Base-by-base conservation (phyloP, 768 basidiomycete species). In the Cubamyces sp. region DNA sequence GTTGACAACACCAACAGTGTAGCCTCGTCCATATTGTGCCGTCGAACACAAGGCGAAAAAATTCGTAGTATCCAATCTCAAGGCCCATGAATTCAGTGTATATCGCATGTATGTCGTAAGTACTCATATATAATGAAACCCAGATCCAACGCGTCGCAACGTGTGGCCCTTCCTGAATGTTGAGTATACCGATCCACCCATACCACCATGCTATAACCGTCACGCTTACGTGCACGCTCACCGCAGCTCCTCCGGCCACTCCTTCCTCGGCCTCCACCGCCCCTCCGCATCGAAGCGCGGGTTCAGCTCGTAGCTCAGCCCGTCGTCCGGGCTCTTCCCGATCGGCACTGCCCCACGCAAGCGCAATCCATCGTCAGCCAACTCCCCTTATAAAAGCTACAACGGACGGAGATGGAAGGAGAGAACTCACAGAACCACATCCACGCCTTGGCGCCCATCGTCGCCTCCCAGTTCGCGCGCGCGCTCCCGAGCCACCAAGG, bases 401-500 rank as follows among this genome's bases (percentile, higher is more conserved):
- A 21, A 51, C 30, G 21, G 54, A 26, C 30, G 5, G 11, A 8
- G 7, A 28, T 26, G n/a, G 14, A 39, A 14, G 21, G 28, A 14
- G 30, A 64, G 43, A 23, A 86, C 88, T 83, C 74, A 96, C 94
- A 75, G 64, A 95, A 80, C 94, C 94, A 97, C 41, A 87, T 84
- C 72, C 81, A 80, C 57, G 74, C 73, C 60, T 77, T 82, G 37
- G 67, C 74, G 9, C 95, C 95, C 93, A 98, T 96, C 46, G 90
- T 87, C 51, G 85, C 83, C 66, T 83, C 81, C 94, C 94, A 97
- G 65, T 87, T 88, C 45, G 75, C 77, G 51, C 78, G 73, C 47
- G 67, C 62, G 64, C 79, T 83, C 26, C 91, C 95, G 39, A 85
- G 74, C 87, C 89, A 92, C 95, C 95, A 98, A 7, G 96, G 74